These are phyloP conservation scores for Alternaria sp. DNA, from an alignment of 2,329 filamentous ascomycete species.

Conservation along the genomic window DNA sequence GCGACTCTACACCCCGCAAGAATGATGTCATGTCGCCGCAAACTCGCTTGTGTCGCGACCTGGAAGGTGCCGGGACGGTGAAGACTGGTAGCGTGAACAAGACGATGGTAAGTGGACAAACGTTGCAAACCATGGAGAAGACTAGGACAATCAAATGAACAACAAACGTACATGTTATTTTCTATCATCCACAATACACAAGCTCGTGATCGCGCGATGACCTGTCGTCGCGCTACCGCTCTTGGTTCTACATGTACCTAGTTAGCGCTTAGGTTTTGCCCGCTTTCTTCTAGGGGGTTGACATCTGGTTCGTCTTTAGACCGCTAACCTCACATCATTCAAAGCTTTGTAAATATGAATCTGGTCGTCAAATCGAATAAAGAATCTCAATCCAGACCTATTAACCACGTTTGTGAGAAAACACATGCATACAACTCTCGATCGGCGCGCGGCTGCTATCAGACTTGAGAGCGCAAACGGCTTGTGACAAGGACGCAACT, in stretches of 20 bases:
- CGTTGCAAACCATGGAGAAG: not conserved
- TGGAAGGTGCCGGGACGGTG: no score
- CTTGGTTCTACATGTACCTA: not conserved
- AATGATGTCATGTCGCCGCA: no score
- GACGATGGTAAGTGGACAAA: not conserved
- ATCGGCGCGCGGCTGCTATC: slow-evolving; percentile 30
- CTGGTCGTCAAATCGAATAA: not conserved
- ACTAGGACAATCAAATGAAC: not conserved
- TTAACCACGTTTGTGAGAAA: not conserved
- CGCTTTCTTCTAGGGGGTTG: not conserved
- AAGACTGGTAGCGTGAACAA: not conserved
- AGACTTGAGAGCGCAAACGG: slow-evolving; percentile 33
- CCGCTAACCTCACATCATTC: not conserved
- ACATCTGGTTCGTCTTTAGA: not conserved
- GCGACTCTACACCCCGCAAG: not conserved
- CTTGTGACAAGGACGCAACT: slow-evolving; percentile 34
- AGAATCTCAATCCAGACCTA: not conserved
- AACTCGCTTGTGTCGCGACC: no score
- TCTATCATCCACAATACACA: not conserved
- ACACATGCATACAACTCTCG: not conserved
- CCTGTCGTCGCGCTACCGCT: no score
- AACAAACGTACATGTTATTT: not conserved
- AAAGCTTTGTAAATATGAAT: not conserved
- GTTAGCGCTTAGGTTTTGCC: not conserved
- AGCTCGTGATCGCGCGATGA: not conserved